These are phyloP conservation scores for Dactylellina sp. DNA, from an alignment of 2,329 filamentous ascomycete species.

Conservation along the genomic window DNA sequence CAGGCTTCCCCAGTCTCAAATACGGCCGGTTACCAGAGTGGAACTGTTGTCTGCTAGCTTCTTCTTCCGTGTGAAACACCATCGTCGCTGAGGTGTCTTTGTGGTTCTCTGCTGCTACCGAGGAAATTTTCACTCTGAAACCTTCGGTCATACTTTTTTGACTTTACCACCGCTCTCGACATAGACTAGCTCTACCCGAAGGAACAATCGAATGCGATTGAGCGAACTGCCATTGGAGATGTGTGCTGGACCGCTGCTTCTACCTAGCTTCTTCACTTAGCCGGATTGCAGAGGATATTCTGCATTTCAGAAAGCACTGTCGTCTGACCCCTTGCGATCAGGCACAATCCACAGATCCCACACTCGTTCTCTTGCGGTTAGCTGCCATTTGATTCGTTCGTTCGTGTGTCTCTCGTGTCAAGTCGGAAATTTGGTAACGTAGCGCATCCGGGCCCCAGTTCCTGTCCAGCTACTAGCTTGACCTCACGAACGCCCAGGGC, in stretches of 20 bases:
- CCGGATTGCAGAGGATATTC: neutral
- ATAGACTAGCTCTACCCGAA: too few species aligned
- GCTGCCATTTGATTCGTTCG: neutral
- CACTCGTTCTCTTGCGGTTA: neutral
- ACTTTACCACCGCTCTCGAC: too few species aligned
- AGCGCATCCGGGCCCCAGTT: neutral
- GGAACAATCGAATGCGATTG: too few species aligned
- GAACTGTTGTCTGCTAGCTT: conserved; percentile 1
- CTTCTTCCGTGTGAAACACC: conserved; percentile 27
- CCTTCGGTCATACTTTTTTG: conserved; percentile 3
- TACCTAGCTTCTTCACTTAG: conserved; percentile 10
- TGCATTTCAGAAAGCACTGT: neutral
- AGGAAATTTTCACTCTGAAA: conserved; percentile 27
- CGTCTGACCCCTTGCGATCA: neutral
- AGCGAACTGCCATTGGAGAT: too few species aligned
- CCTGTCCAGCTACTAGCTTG: neutral
- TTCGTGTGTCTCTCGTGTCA: neutral
- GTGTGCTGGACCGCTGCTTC: neutral
- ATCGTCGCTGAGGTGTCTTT: neutral
- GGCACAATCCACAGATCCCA: neutral
- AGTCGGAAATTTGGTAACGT: neutral
- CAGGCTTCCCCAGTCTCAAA: neutral
- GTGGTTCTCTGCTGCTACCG: neutral
- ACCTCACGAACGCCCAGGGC: too few species aligned
- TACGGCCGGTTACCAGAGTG: neutral